Base-by-base conservation (phyloP, 2,329 filamentous ascomycete genomes). In the Ophiocordyceps camponoti-saundersi region DNA sequence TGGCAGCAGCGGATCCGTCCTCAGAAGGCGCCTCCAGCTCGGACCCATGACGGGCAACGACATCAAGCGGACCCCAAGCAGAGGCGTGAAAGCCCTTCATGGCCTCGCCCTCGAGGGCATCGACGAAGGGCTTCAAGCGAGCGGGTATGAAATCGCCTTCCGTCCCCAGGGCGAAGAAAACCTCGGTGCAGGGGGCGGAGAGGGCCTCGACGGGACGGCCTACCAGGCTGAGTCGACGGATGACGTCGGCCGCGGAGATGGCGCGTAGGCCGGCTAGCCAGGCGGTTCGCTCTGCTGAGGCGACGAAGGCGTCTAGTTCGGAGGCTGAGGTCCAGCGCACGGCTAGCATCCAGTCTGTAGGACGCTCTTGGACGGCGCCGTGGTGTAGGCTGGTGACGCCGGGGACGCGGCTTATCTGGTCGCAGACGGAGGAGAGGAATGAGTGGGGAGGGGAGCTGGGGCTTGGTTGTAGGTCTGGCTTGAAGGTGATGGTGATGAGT, bases 211-310 rank as follows among this genome's bases (percentile, higher is more conserved):
- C 55, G 11, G 53, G 49, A 44, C 51, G 51, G 18, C 51, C 52
- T 36, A 52, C 43, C 16, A 52, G 42, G 46, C 51, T 51, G 32
- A 56, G 51, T 46, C 52, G 45, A 12, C 47, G 48, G 47, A 59
- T 53, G 43, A 59, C 49, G 39, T 51, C 52, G 40, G 54, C 49
- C 5, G 52, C 53, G 47, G 61, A 49, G n/a, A 62, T 46, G 49
- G 61, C 58, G 45, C 55, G 56, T 40, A 65, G 53, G 10, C 62
- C 61, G 39, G 61, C 61, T 18, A 66, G 59, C 55, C 65, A 67
- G 51, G 61, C 65, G 44, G 64, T 61, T 47, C 64, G 65, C 50
- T 57, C 61, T 23, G 63, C 61, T 7, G 64, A 66, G 48, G 61
- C 60, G 50, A 65, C 60, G 50, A 70, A 72, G 50, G 61, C 61